Evolutionary conservation across 2,329 filamentous ascomycete genomes (phyloP), one percentile per base, ranked within the genome.

Genomic region (Monosporascus sp.): DNA sequence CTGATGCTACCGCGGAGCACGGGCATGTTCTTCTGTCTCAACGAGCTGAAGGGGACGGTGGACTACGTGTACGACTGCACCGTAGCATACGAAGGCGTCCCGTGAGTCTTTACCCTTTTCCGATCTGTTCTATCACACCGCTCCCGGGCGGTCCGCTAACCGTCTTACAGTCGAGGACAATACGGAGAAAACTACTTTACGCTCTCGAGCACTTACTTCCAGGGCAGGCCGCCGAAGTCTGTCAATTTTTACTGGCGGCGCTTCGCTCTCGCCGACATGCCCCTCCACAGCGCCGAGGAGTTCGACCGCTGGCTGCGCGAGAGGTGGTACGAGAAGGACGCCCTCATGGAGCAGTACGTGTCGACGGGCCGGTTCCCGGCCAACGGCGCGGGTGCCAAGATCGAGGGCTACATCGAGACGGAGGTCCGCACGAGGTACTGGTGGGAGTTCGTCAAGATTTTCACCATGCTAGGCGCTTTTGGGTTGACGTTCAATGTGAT

Each of bases 171-270:
- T 24, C 87, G 86, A 54, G 89, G 86, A 39, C 81, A 88, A 62
- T 97, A 86, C 60, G 92, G 93, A n/a, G 92, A 97, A 67, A 84
- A 95, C 48, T 88, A 89, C 63, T 97, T 95, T 70, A 92, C 89
- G 0, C 77, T 99, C 4, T 82, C 83, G 3, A 91, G 91, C 48
- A 95, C 90, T 4, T 96, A 94, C 67, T 86, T 97, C 57, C 84
- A 94, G 68, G 92, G 94, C 14, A 84, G 89, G 1, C 87, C 92
- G 1, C 94, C 93, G 2, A 96, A 92, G 68, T 96, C 91, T 1
- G 92, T 97, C 64, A 97, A 97, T 71, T 92, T 97, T 76, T 88
- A 96, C 72, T 99, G 93, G 90, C 84, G 94, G 50, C 85, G 91
- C 9, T 97, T 96, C 71, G 81, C 82, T 36, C 68, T 97, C 15